Base-by-base conservation (phyloP, 2,329 filamentous ascomycete species). In the Sclerotinia nivalis region DNA sequence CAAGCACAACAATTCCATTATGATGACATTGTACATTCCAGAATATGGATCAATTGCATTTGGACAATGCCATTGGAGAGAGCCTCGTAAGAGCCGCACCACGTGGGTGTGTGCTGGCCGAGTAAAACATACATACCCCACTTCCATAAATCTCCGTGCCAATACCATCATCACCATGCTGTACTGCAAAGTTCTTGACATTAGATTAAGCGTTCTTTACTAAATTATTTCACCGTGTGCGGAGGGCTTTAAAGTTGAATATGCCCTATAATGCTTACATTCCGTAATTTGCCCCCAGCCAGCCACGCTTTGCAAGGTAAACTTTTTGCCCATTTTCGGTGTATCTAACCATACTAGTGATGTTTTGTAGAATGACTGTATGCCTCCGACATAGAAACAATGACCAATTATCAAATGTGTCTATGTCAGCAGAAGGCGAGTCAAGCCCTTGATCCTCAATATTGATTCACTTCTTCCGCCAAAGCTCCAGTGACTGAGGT, bases 321-420 rank as follows among this genome's bases (percentile, higher is more conserved):
- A 28, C 40, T 37, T 6, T 28, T 45, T 20, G 31, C n/a, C n/a
- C 8, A 40, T 40, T 7, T 20, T 28, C 61, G 61, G 47, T 64
- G 61, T 52, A 40, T 64, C 22, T 28, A 52, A 64, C 40, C 15
- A 64, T 64, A 52, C n/a, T 52, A 52, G 61, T 40, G 47, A 22
- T 15, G 9, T 25, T 22, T 50, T n/a, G 13, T 12, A 64, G 13
- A 64, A 25, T 37, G 20, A 8, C 6, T 40, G 4, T 40, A 52
- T 64, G 61, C n/a, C 61, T n/a, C n/a, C 22, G 7, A 40, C 4
- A 7, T 52, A 40, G 15, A 40, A 37, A 52, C 20, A 25, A 28
- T 12, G n/a, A n/a, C 61, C 47, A 52, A 28, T 64, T 22, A 25
- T n/a, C 28, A 40, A 13, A 10, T 25, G 22, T 13, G n/a, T 40